These are phyloP conservation scores for Penicillium mononematosum DNA, from an alignment of 495 filamentous ascomycete genomes.

Conservation along the genomic window DNA sequence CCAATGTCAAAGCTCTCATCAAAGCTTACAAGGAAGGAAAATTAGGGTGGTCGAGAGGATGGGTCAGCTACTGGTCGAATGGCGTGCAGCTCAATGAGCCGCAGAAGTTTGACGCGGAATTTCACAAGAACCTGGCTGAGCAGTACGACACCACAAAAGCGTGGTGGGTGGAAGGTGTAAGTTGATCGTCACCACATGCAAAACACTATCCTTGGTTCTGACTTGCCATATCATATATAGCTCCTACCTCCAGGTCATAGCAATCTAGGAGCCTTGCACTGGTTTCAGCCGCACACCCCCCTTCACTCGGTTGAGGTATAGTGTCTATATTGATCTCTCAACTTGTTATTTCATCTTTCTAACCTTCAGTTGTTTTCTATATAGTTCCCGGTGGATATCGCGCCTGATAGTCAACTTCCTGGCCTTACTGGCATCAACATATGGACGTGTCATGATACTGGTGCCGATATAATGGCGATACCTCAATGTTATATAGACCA, in stretches of 20 bases:
- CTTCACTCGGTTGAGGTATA: not conserved
- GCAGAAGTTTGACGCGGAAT: not conserved
- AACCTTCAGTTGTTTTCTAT: not conserved
- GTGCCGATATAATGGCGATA: constrained; percentile 5
- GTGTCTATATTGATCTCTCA: not conserved
- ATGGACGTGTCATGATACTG: not conserved
- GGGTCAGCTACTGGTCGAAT: constrained; percentile 10
- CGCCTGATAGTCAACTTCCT: not conserved
- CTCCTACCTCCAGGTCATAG: not conserved
- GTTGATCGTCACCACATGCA: not conserved
- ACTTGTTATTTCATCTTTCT: not conserved
- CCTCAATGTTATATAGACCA: not conserved
- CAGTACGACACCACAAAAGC: not conserved
- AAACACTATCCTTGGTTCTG: not conserved
- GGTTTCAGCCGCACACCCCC: not conserved
- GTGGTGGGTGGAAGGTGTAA: constrained; percentile 10
- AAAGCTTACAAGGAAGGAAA: not conserved
- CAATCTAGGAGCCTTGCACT: not conserved
- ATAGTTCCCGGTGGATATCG: not conserved
- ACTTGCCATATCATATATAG: not conserved
- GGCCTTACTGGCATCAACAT: too few relatives aligned
- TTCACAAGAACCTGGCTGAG: not conserved
- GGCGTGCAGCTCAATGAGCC: constrained; percentile 3
- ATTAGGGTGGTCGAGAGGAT: not conserved
- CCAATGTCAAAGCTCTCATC: constrained; percentile 6